phyloP scores from a whole-genome alignment of 2,329 filamentous ascomycete species.

The Fusarium armeniacum region DNA sequence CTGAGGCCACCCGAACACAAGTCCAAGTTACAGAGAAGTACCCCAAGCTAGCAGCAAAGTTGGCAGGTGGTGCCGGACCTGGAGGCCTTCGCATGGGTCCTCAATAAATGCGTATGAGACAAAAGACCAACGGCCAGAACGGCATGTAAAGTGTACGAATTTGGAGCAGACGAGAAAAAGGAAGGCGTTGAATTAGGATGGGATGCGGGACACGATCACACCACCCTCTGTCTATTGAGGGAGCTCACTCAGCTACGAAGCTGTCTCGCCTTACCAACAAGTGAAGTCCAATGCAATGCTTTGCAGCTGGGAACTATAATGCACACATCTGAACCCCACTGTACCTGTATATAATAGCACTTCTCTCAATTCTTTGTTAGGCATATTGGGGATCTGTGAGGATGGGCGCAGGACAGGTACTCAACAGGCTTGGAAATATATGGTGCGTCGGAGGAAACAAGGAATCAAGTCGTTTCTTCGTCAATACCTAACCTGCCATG shows the following conservation, averaged over 20 bases:
- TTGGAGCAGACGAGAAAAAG: slow-evolving; percentile 42
- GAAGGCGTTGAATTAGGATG: slow-evolving; percentile 41
- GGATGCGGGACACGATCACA: slow-evolving; percentile 30
- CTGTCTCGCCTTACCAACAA: slow-evolving; percentile 44
- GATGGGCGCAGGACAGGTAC: slow-evolving; percentile 37
- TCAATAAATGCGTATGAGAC: slow-evolving; percentile 48
- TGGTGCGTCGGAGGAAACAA: slow-evolving; percentile 28
- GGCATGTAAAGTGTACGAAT: slow-evolving; percentile 52
- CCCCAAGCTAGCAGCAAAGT: slow-evolving; percentile 80
- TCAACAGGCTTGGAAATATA: slow-evolving; percentile 38
- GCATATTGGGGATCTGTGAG: slow-evolving; percentile 36
- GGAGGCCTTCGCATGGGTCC: slow-evolving; percentile 57
- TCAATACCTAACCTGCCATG: slow-evolving; percentile 8
- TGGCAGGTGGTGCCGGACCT: slow-evolving; percentile 60
- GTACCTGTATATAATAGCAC: slow-evolving; percentile 53
- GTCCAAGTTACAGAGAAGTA: slow-evolving; percentile 92
- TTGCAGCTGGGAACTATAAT: slow-evolving; percentile 51
- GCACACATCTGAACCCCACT: slow-evolving; percentile 48
- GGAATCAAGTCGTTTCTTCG: slow-evolving; percentile 29
- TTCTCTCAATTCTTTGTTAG: slow-evolving; percentile 44
- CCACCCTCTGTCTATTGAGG: slow-evolving; percentile 31
- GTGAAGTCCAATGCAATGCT: slow-evolving; percentile 47
- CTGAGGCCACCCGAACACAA: slow-evolving; percentile 95
- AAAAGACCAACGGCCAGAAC: slow-evolving; percentile 38
- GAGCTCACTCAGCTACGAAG: slow-evolving; percentile 36